Evolutionary conservation across 257 asterid species (phyloP).

Genomic region (Jacaranda mimosifolia): DNA sequence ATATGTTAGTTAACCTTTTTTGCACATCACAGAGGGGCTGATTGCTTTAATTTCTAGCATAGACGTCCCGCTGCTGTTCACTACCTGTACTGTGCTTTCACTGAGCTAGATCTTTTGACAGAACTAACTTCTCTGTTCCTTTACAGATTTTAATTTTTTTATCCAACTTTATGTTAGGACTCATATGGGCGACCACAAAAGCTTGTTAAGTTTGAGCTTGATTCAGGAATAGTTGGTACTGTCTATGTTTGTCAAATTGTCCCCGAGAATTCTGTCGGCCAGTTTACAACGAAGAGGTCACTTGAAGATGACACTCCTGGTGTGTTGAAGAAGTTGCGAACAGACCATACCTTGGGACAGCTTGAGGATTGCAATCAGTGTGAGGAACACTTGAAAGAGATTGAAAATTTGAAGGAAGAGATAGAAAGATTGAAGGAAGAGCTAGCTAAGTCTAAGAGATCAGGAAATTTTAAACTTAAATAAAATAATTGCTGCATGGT

Average conservation of each 20-base stretch:
- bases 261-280: slow-evolving; percentile 28
- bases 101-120: neutral
- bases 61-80: neutral
- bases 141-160: neutral
- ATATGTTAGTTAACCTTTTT: neutral
- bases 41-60: neutral
- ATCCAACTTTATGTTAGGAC: slow-evolving; percentile 57
- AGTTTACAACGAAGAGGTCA: slow-evolving; percentile 53
- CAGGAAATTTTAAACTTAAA: slow-evolving; percentile 70
- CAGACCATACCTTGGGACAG: slow-evolving; percentile 37
- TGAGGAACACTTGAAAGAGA: slow-evolving; percentile 57
- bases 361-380: slow-evolving; percentile 46
- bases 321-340: slow-evolving; percentile 52
- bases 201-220: slow-evolving; percentile 54
- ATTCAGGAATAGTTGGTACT: slow-evolving; percentile 50
- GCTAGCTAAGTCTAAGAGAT: slow-evolving; percentile 56
- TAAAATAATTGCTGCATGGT: slow-evolving; percentile 47
- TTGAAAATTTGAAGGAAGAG: slow-evolving; percentile 68
- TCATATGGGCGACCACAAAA: slow-evolving; percentile 70
- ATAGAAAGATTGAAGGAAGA: slow-evolving; percentile 69
- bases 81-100: neutral
- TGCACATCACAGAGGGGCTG: neutral
- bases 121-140: neutral
- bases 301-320: slow-evolving; percentile 43
- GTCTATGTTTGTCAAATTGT: slow-evolving; percentile 58